Base-by-base conservation (phyloP, 306 rosid species). In the Quillaja saponaria region DNA sequence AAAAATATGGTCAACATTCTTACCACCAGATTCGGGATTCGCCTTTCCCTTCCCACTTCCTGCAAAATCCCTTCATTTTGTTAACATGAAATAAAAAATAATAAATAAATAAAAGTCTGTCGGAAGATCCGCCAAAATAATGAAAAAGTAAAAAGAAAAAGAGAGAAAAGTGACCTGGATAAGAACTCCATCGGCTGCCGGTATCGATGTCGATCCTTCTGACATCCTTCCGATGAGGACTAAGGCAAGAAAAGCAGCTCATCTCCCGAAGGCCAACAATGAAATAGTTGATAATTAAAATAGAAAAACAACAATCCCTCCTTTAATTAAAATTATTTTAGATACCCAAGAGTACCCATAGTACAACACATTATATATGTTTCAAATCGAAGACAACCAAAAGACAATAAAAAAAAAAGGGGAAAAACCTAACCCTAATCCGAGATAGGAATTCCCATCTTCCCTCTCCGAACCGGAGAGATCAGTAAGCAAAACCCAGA, bases 191-290 rank as follows among this genome's bases (percentile, higher is more conserved):
- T 66, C 80, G 69, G 57, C 74, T 38, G 31, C 76, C 68, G 42
- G 71, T 58, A 45, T 83, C 88, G 13, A 64, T 51, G 61, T 79
- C 78, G 10, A 83, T 77, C 74, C 63, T 71, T 64, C 82, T 80
- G 3, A 68, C 78, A 41, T 63, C 88, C 42, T 73, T 76, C 18
- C 80, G 66, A 46, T 60, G 73, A 63, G 76, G 35, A 79, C 18
- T 55, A 48, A 76, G 34, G 77, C 80, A 83, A 64, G 68, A 61
- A 65, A 83, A 83, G 82, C 85, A 83, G 67, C 78, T 50, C 88
- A 83, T 83, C 39, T 38, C 59, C 48, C 48, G 45, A 17, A 20
- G 13, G 21, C 58, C 64, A 50, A 54, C 12, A 39, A 1, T 17
- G n/a, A 47, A 58, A 25, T 10, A 4, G 45, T 34, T 57, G 34